Base-by-base conservation (phyloP, 2,329 filamentous ascomycete genomes). In the Drechmeria coniospora region DNA sequence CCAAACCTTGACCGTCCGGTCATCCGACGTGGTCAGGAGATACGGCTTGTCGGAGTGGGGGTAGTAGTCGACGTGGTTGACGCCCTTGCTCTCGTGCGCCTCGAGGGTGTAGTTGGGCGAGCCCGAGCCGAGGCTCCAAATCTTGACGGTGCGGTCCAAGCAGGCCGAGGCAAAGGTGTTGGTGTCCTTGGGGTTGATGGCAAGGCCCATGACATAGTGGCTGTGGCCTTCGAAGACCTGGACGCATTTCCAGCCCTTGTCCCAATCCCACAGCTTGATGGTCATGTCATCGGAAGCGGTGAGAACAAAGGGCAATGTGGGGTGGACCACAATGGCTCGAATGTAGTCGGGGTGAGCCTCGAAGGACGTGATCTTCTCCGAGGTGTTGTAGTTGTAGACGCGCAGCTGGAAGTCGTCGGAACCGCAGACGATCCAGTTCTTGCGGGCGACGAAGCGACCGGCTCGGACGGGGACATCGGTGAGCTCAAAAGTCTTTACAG, bases 301-400 rank as follows among this genome's bases (percentile, higher is more conserved):
- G 34, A 98, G 66, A 29, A 95, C 82, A 47, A 94, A 95, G 1
- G 90, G 86, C 50, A 93, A 84, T 24, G 84, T 84, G 6, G 90
- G 90, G 53, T 98, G 90, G 21, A 98, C 82, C 37, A 78, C 83
- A 43, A 98, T 94, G 27, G 90, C 86, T 45, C 90, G 81, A 51
- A 98, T 95, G 50, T 98, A 98, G 57, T 98, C 90, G 35, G 90
- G 90, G 52, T 98, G 90, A 28, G 86, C 87, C 61, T 95, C 87
- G 56, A 94, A 95, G 11, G 81, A 81, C 29, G 84, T 87, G 47
- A 95, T 90, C 70, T 94, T 95, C 59, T 98, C 90, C 34, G 83
- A 92, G 29, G 90, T 98, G 61, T 98, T 95, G 69, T 95, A 98
- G 63, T 98, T 95, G 70, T 93, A 92, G 38, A 92, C 81, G 43